These are phyloP conservation scores for Malassezia sympodialis DNA, from an alignment of 1,284 basidiomycete species.

Conservation along the genomic window DNA sequence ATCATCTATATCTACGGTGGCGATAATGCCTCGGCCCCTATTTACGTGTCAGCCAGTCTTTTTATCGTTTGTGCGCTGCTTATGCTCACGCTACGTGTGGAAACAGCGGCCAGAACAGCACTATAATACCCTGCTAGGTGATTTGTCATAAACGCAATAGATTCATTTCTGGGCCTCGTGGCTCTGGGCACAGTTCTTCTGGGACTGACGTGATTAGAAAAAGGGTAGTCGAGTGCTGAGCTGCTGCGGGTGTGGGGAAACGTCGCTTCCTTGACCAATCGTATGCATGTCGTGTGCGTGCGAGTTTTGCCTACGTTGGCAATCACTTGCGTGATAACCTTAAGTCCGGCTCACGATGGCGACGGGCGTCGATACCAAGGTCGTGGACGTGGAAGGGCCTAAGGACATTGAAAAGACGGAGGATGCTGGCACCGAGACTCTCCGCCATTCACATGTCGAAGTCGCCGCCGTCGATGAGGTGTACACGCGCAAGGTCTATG, in stretches of 20 bases:
- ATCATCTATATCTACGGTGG: conserved; percentile 39
- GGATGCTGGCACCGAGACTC: not conserved
- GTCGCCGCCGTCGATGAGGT: conserved; percentile 15
- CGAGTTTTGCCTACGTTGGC: not conserved
- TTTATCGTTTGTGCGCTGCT: conserved; percentile 35
- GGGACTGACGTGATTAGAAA: not conserved
- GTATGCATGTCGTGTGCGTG: not conserved
- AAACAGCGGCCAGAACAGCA: conserved; percentile 16
- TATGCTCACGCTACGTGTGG: conserved; percentile 34
- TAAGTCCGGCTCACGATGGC: not conserved
- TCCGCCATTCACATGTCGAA: not conserved
- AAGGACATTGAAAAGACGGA: conserved; percentile 3
- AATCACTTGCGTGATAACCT: too few relatives aligned
- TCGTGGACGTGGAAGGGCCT: not conserved
- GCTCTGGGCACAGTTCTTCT: too few relatives aligned
- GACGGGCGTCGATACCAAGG: not conserved
- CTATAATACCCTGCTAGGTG: conserved; percentile 2
- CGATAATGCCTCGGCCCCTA: conserved; percentile 18
- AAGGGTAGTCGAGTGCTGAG: not conserved
- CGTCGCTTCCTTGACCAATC: not conserved
- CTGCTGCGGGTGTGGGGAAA: not conserved
- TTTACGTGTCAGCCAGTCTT: conserved; percentile 35
- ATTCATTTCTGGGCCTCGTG: too few relatives aligned
- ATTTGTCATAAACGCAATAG: not conserved
- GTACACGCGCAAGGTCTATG: conserved; percentile 38